phyloP scores from a whole-genome alignment of 495 filamentous ascomycete species.

The Rusavskia elegans region DNA sequence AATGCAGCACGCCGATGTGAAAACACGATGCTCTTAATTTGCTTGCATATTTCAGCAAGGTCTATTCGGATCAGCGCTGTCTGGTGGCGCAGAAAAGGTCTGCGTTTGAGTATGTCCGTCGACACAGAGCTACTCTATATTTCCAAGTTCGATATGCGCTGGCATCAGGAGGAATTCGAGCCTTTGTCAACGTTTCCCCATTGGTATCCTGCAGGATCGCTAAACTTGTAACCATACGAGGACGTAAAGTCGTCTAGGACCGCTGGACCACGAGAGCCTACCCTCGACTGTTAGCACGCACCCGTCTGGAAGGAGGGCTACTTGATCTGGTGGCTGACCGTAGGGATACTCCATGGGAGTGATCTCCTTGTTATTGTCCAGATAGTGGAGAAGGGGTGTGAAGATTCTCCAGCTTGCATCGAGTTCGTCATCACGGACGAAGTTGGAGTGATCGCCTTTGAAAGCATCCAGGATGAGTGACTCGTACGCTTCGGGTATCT shows the following conservation, averaged over 20 bases:
- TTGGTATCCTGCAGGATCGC: slow-evolving; percentile 89
- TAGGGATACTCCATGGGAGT: slow-evolving; percentile 99
- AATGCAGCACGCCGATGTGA: too few species aligned
- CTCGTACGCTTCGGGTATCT: slow-evolving; percentile 99
- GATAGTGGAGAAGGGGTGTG: slow-evolving; percentile 89
- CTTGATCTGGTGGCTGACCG: slow-evolving; percentile 43
- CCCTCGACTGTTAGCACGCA: slow-evolving; percentile 1
- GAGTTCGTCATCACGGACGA: slow-evolving; percentile 96
- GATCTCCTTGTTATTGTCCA: slow-evolving; percentile 98
- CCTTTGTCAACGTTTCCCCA: slow-evolving; percentile 33
- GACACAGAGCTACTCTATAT: neutral
- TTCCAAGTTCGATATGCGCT: neutral
- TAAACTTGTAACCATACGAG: slow-evolving; percentile 98
- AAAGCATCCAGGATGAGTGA: slow-evolving; percentile 92
- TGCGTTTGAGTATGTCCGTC: neutral
- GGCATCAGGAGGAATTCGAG: neutral
- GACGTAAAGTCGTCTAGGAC: slow-evolving; percentile 97
- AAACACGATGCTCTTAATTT: neutral
- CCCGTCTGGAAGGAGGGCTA: neutral
- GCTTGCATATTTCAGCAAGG: neutral
- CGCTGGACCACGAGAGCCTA: slow-evolving; percentile 89
- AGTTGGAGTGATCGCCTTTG: slow-evolving; percentile 99
- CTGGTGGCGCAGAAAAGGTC: neutral
- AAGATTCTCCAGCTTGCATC: slow-evolving; percentile 99
- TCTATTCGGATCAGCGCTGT: neutral